Percentiles rank a stretch among this genome's conserved stretches.
Conservation (phyloP, 768 basidiomycete genomes). For the Russula foetens region DNA sequence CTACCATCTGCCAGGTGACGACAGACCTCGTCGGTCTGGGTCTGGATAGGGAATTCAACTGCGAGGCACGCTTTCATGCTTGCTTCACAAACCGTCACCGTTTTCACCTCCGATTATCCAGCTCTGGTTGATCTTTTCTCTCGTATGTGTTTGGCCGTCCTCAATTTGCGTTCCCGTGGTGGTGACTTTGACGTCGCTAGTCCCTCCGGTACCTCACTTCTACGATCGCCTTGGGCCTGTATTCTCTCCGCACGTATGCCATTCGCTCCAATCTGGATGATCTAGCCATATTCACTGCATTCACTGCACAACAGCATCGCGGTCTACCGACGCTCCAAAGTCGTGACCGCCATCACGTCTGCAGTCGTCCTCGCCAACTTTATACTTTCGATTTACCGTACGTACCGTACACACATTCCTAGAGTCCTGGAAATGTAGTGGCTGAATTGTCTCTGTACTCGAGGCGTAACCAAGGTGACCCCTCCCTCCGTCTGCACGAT, state of each 20-base stretch:
- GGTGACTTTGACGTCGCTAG: neutral
- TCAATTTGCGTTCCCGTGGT: neutral
- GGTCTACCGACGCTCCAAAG: conserved; percentile 5
- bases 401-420: neutral
- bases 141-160: neutral
- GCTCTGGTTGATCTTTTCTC: neutral
- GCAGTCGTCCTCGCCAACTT: neutral
- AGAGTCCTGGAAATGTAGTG: too few species aligned
- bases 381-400: conserved; percentile 11
- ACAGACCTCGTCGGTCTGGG: conserved; percentile 12
- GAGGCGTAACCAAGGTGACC: neutral
- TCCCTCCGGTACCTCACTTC: conserved; percentile 6
- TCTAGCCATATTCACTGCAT: neutral
- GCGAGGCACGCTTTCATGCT: neutral
- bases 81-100: neutral
- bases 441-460: neutral
- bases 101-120: neutral
- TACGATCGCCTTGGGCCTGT: conserved; percentile 9
- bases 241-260: conserved; percentile 12
- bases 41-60: neutral
- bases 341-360: neutral
- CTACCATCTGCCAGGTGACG: neutral
- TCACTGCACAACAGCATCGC: conserved; percentile 10
- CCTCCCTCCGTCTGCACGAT: neutral
- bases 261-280: neutral